Evolutionary conservation across 129 eudicot genomes (phyloP), one percentile per base, ranked within the genome.

Genomic region (Dittrichia graveolens): DNA sequence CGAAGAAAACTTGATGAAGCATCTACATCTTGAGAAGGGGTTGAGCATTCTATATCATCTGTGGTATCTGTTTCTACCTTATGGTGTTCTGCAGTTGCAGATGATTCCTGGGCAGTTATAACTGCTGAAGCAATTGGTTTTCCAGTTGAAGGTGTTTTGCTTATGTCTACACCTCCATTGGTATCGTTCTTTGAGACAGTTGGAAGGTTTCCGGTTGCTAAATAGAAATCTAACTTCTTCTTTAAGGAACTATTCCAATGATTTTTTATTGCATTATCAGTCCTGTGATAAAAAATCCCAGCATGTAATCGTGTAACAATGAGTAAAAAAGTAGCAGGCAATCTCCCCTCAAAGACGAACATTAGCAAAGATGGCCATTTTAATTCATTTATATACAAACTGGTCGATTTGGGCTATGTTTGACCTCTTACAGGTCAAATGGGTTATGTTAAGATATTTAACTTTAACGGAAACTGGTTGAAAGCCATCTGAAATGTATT

Each of bases 231-330:
- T 50, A 86, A 34, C 80, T 94, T 94, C 80, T 94, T 94, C 81
- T 90, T 94, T 72, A 94, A 82, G 15, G 99, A 90, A 78, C 99
- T 90, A 74, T 94, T 94, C 99, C 99, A 94, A 61, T 94, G 99
- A 57, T 94, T 94, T 87, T 94, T 94, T 62, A 94, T 94, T 45
- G 97, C 89, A 58, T 94, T 94, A 69, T 94, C 97, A 41, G 99
- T 94, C 94, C 99, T 94, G 84, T 48, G 47, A 43, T 59, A 50
- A 14, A 24, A 63, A n/a, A 13, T 39, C 34, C 47, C 35, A 40
- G 48, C 47, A 24, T 24, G 31, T 24, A 24, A 24, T 24, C 31
- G 2, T 24, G 31, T 24, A 24, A 24, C 31, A 24, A 24, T 24
- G 31, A 24, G 31, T 41, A 9, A 63, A 34, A 8, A 31, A 34